A percentile compares a stretch with the other conserved stretches of the same genome.
Conservation (phyloP, 306 rosid genomes). For the Malus sylvestris region DNA sequence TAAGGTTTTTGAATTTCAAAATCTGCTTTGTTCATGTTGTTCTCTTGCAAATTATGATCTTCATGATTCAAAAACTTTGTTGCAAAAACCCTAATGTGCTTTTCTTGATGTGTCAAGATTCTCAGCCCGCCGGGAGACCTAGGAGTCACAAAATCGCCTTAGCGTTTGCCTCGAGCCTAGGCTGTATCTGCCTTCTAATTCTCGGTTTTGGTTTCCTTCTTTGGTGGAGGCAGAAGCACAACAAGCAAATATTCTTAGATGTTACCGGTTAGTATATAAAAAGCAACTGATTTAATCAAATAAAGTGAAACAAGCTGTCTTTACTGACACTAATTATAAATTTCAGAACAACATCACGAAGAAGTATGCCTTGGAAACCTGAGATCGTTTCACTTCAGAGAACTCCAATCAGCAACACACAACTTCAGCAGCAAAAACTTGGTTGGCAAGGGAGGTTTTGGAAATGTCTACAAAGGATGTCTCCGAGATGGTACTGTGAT, state of each 20-base stretch:
- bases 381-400: slow-evolving; percentile 73
- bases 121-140: slow-evolving; percentile 43
- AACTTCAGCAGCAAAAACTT: slow-evolving; percentile 84
- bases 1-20: neutral
- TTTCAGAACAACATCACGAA: slow-evolving; percentile 66
- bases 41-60: neutral
- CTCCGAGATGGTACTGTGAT: slow-evolving; percentile 68
- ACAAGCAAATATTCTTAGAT: slow-evolving; percentile 86
- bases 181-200: slow-evolving; percentile 64
- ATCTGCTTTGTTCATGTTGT: neutral
- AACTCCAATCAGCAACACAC: slow-evolving; percentile 82
- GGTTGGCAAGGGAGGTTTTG: slow-evolving; percentile 89
- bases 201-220: slow-evolving; percentile 72
- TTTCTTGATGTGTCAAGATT: slow-evolving; percentile 28
- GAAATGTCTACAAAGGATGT: slow-evolving; percentile 89
- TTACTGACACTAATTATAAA: neutral
- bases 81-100: slow-evolving; percentile 4
- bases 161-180: slow-evolving; percentile 79
- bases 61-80: neutral
- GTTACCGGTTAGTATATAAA: slow-evolving; percentile 50
- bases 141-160: slow-evolving; percentile 67
- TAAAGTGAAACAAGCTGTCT: neutral
- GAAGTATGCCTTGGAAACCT: slow-evolving; percentile 87
- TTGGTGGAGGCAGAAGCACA: slow-evolving; percentile 84
- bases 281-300: neutral